Conservation (phyloP, 768 basidiomycete genomes). For the Mycena kentingensis region DNA sequence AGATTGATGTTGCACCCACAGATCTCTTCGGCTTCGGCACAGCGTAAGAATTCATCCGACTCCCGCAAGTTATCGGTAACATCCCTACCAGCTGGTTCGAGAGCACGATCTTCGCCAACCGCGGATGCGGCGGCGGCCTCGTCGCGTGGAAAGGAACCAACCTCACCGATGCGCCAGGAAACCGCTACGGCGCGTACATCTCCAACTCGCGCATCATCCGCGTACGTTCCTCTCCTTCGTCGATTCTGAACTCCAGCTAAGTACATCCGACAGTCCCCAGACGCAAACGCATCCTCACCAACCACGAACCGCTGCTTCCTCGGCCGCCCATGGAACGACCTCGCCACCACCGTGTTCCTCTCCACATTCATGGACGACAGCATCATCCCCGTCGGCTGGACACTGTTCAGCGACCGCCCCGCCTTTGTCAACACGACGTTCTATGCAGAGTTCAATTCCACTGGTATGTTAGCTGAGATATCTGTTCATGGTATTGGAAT, state of each 20-base stretch:
- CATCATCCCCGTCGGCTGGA: conserved; percentile 50
- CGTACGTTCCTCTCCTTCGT: conserved; percentile 35
- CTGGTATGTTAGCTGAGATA: conserved; percentile 34
- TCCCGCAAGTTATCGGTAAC: not conserved
- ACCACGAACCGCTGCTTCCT: conserved; percentile 52
- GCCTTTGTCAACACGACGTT: conserved; percentile 46
- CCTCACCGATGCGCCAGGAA: conserved; percentile 49
- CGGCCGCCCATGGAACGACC: conserved; percentile 68
- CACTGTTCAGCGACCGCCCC: conserved; percentile 47
- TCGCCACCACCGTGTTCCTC: conserved; percentile 56
- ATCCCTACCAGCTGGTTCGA: conserved; percentile 56
- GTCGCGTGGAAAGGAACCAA: conserved; percentile 67
- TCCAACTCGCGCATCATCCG: conserved; percentile 56
- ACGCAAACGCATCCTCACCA: conserved; percentile 52
- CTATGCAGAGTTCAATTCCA: conserved; percentile 59
- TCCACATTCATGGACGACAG: conserved; percentile 60
- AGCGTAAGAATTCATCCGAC: conserved; percentile 39
- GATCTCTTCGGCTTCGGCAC: conserved; percentile 65
- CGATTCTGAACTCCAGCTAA: not conserved
- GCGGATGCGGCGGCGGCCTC: conserved; percentile 66
- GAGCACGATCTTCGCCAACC: conserved; percentile 57
- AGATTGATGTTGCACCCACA: conserved; percentile 20
- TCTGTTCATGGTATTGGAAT: not conserved
- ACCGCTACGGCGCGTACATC: conserved; percentile 60
- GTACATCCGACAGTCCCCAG: conserved; percentile 48